These are phyloP conservation scores for Musa acuminata DNA, from an alignment of 176 grass and related monocot genomes.

Conservation along the genomic window DNA sequence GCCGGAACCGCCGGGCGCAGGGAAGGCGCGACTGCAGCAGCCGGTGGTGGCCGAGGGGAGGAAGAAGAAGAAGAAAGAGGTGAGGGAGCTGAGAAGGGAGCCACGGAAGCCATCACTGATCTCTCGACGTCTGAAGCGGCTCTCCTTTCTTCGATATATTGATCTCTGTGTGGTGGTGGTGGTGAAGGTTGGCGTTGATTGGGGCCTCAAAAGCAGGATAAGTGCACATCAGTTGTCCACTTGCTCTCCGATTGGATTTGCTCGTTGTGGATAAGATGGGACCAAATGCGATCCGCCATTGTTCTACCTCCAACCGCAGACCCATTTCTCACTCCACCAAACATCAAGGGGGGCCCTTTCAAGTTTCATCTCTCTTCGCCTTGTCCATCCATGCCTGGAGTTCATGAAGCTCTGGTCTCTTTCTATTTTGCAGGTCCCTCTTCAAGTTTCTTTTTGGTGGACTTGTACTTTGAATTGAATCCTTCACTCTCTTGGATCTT, in stretches of 20 bases:
- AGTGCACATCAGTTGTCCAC: background rate
- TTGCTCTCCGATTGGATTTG: background rate
- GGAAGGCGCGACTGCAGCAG: background rate
- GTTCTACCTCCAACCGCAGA: no score
- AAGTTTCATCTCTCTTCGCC: no score
- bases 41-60: no score
- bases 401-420: no score
- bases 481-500: no score
- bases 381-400: no score
- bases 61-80: background rate
- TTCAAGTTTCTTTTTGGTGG: no score
- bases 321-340: no score
- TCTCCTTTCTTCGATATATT: background rate
- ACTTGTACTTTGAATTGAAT: no score
- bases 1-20: background rate
- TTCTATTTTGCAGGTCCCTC: no score
- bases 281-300: background rate
- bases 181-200: background rate
- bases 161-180: background rate
- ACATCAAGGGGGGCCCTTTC: no score
- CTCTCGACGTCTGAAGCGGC: background rate
- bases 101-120: slow-evolving; percentile 6
- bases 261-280: background rate
- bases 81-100: background rate
- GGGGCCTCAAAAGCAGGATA: background rate